Evolutionary conservation across 805 yeast species (phyloP), one percentile per base, ranked within the genome.

Genomic region (Helenozyma baotianmanensis): DNA sequence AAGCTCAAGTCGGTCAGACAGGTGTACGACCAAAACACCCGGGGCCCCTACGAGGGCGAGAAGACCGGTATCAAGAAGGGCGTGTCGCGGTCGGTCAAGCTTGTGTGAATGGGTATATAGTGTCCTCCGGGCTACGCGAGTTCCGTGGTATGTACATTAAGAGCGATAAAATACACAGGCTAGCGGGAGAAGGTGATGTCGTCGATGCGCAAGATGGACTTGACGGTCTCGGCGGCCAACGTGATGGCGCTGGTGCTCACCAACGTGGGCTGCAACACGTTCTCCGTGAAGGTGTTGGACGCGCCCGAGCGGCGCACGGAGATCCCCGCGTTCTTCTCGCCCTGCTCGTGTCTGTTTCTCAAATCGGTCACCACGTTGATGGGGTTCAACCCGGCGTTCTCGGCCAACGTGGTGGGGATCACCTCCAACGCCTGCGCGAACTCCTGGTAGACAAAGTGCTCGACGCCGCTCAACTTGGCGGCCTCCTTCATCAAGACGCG

Each of bases 51-150:
- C 59, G 81, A 74, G 43, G 98, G 98, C 62, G 98, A 92, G 60
- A 74, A 78, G 67, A 88, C 97, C 13, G 98, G 98, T 85, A 92
- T 92, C 57, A 88, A 88, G 72, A 90, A 92, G 76, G 87, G 87
- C 46, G 56, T 90, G 32, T 72, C 95, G n/a, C 82, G 86, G 60
- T 81, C 95, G 51, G 88, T 86, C 53, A 84, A 82, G 59, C 80
- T 88, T 22, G 29, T 27, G 10, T 45, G 26, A 26, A 12, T 16
- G 5, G n/a, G n/a, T n/a, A n/a, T n/a, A n/a, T n/a, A n/a, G n/a
- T n/a, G n/a, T n/a, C n/a, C n/a, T n/a, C n/a, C n/a, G n/a, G n/a
- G n/a, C n/a, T n/a, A n/a, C n/a, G n/a, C n/a, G n/a, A n/a, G n/a
- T n/a, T n/a, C n/a, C n/a, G n/a, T n/a, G n/a, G 21, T 24, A 29